Base-by-base conservation (phyloP, 2,329 filamentous ascomycete species). In the Paraconiothyrium brasiliense region DNA sequence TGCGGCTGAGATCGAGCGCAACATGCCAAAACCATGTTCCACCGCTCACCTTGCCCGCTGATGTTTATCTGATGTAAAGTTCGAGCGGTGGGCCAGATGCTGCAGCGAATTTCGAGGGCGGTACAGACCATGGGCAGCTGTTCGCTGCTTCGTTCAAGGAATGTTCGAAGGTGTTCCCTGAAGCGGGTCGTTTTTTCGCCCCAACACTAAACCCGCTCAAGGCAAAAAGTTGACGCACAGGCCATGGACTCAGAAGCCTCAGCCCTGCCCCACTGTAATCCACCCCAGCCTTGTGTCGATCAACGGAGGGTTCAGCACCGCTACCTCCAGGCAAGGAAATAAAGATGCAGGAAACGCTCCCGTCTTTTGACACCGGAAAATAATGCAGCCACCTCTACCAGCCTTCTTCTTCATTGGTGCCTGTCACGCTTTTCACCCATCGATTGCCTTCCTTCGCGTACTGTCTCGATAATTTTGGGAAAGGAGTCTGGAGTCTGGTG, bases 291-390 rank as follows among this genome's bases (percentile, higher is more conserved):
- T 39, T 44, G 27, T 24, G 37, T 34, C 22, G 35, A 24, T 39
- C 32, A 16, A 16, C 49, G 16, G 14, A 32, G 24, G 24, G 27
- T 44, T 46, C 11, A 44, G 27, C 46, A 48, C 44, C 35, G 10
- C 24, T 27, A 35, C 48, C 46, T 47, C 66, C 61, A 20, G 59
- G 50, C 60, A 57, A 24, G 65, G 68, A 43, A 69, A 71, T 72
- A 71, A 73, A 70, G 54, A 62, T 63, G 64, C 59, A 67, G 60
- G 59, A 61, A 46, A 46, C 48, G 58, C 59, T 27, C 58, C n/a
- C n/a, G 43, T 4, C 20, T 22, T 20, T 46, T 20, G 43, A 46
- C 43, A 41, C 20, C 37, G 22, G 35, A 41, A 14, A 22, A 11
- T 37, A 48, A 27, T 54, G 39, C 57, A 37, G 32, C 43, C 56